Base-by-base conservation (phyloP, 2,329 filamentous ascomycete genomes). In the Xylariaceae sp. region DNA sequence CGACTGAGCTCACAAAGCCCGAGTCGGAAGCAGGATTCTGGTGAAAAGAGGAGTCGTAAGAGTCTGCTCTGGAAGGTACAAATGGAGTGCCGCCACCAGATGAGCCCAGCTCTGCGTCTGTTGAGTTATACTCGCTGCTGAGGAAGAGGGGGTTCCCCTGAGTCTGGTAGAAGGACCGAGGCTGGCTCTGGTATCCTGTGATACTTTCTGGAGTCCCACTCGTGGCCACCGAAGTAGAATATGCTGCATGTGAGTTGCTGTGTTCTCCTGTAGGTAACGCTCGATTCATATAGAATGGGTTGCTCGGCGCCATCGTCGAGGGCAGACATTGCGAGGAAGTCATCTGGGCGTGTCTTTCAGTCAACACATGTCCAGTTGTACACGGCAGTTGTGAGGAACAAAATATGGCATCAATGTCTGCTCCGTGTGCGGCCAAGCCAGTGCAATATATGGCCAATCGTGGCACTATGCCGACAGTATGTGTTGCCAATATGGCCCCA, bases 1-100 rank as follows among this genome's bases (percentile, higher is more conserved):
- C 54, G 7, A 48, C 31, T 11, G 48, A 45, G 4, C 48, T 48
- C 36, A 44, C 11, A 2, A 45, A 19, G 35, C 54, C 54, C 6
- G 54, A 44, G 6, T 53, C 56, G 4, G 52, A 39, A 3, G 50
- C 45, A 3, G 47, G 19, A 38, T 56, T 48, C 31, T 51, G 48
- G 3, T 41, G 49, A 34, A 51, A 55, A 15, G 54, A 43, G 37
- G 50, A 53, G 33, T 53, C 49, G 38, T 56, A 59, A 7, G 52
- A 53, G 18, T 52, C 53, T 19, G 47, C 38, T 18, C 50, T 47
- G 9, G 52, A 47, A 2, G 52, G 41, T 18, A 45, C 46, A 30
- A 52, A 57, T 3, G 54, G 49, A 17, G 52, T 40, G 26, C 45
- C 42, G 37, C 47, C 41, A 37, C 47, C 42, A 17, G 56, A 52